Base-by-base conservation (phyloP, 257 asterid genomes). In the Jacaranda mimosifolia region DNA sequence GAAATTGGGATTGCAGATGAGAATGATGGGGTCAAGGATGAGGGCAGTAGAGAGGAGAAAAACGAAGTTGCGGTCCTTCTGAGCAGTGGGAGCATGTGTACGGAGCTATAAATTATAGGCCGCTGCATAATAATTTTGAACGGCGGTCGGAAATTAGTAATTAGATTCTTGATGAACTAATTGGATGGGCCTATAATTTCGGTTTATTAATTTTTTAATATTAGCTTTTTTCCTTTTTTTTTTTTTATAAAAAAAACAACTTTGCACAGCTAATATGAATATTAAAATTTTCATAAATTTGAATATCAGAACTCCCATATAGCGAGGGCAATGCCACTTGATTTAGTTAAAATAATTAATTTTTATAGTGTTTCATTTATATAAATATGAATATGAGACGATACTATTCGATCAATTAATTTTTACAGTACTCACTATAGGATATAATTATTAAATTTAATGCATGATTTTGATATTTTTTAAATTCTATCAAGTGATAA, bases 21-120 rank as follows among this genome's bases (percentile, higher is more conserved):
- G 17, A 79, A 74, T 14, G 80, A 60, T 32, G 69, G 67, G 56
- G 68, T 39, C 19, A 62, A 8, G 52, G 81, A 83, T 58, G 87
- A 68, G 56, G 70, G 21, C 38, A 74, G 9, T 13, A 68, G 74
- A 32, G 77, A 83, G 43, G 88, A 65, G n/a, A 80, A 52, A 7
- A 81, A 17, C 68, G 77, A 57, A 45, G 79, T 60, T 59, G 89
- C 75, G 65, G 83, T 77, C 75, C 91, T 83, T 80, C 93, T 77
- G 12, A 89, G 79, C 1, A 86, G 13, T n/a, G 90, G 83, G 63
- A 85, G 72, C 94, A 91, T 91, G 78, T 40, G 87, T 32, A 9
- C 18, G 5, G 56, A 49, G 63, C 36, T 65, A 46, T 63, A 9
- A 17, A 49, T 78, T 8, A 63, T 53, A 51, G 64, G 56, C 46